Percentiles rank a stretch among this genome's conserved stretches.
phyloP scores from a whole-genome alignment of 805 yeast species.

The Candida loeiensis region DNA sequence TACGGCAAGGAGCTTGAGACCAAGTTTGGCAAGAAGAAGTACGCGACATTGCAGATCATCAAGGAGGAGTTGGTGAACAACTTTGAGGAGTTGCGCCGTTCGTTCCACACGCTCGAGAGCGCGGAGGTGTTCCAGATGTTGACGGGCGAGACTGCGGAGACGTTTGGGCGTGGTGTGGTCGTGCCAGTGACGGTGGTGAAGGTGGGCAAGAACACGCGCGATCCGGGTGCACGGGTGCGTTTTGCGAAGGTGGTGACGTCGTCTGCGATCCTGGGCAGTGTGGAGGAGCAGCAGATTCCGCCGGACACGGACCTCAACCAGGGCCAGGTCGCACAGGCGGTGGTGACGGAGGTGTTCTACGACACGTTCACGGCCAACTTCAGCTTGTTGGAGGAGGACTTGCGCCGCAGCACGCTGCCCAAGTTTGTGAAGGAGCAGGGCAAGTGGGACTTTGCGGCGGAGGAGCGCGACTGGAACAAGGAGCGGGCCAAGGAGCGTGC shows the following conservation, averaged over 20 bases:
- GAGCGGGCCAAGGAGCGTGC: constrained; percentile 62
- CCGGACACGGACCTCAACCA: constrained; percentile 40
- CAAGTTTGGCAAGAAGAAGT: constrained; percentile 66
- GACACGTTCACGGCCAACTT: constrained; percentile 71
- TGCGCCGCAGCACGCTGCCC: constrained; percentile 50
- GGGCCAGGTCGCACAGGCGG: constrained; percentile 88
- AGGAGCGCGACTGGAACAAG: constrained; percentile 55
- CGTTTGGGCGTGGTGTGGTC: constrained; percentile 64
- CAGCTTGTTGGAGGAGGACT: constrained; percentile 64
- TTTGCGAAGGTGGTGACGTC: constrained; percentile 40
- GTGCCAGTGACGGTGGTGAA: constrained; percentile 72
- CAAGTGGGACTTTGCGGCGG: constrained; percentile 80
- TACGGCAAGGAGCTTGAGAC: constrained; percentile 85
- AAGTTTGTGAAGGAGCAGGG: constrained; percentile 51
- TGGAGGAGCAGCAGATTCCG: constrained; percentile 45
- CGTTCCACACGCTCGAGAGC: constrained; percentile 60
- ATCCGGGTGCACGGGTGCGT: constrained; percentile 42
- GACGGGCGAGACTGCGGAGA: constrained; percentile 77
- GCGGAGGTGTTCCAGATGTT: constrained; percentile 81
- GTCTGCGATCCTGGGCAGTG: constrained; percentile 41
- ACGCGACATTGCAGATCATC: constrained; percentile 78
- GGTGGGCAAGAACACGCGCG: constrained; percentile 62
- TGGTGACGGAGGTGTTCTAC: constrained; percentile 65
- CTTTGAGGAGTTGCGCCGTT: constrained; percentile 79
- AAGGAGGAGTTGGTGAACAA: constrained; percentile 84